A percentile compares a stretch with the other conserved stretches of the same genome.
phyloP scores from a whole-genome alignment of 345 rosid species.

The Arabidopsis arenosa region DNA sequence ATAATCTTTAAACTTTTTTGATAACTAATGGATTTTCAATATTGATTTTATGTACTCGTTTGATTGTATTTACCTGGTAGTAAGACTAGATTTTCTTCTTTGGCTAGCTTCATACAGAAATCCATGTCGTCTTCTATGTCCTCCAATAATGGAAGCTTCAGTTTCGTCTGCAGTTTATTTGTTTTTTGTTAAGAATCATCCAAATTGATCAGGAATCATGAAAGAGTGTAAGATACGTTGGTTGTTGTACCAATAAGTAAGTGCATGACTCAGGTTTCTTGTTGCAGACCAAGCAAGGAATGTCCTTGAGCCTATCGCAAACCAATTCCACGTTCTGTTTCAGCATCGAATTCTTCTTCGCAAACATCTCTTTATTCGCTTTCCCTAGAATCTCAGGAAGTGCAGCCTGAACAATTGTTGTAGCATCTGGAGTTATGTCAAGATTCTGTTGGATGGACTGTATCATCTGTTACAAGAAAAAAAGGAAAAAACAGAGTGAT shows the following conservation, averaged over 20 bases:
- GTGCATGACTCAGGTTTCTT: constrained; percentile 62
- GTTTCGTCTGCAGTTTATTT: constrained; percentile 48
- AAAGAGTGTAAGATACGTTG: neutral
- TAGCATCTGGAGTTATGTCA: constrained; percentile 48
- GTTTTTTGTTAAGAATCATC: neutral
- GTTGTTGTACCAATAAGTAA: constrained; percentile 61
- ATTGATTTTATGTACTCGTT: neutral
- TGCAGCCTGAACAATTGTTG: constrained; percentile 68
- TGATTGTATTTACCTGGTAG: constrained; percentile 50
- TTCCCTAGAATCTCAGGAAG: constrained; percentile 55
- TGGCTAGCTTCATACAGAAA: constrained; percentile 67
- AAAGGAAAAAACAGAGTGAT: constrained; percentile 9
- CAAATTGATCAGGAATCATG: neutral
- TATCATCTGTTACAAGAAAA: constrained; percentile 44
- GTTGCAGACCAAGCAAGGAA: constrained; percentile 57
- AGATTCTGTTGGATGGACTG: constrained; percentile 50
- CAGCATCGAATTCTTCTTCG: constrained; percentile 39
- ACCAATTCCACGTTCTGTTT: constrained; percentile 50
- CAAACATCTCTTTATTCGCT: constrained; percentile 44
- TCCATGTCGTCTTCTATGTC: constrained; percentile 64
- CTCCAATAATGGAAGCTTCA: constrained; percentile 48
- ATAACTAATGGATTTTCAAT: neutral
- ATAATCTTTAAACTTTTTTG: neutral
- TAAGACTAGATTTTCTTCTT: constrained; percentile 61
- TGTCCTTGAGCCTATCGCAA: constrained; percentile 49